A percentile compares a stretch with the other conserved stretches of the same genome.
phyloP scores from a whole-genome alignment of 768 basidiomycete species.

The Amanita inopinata region DNA sequence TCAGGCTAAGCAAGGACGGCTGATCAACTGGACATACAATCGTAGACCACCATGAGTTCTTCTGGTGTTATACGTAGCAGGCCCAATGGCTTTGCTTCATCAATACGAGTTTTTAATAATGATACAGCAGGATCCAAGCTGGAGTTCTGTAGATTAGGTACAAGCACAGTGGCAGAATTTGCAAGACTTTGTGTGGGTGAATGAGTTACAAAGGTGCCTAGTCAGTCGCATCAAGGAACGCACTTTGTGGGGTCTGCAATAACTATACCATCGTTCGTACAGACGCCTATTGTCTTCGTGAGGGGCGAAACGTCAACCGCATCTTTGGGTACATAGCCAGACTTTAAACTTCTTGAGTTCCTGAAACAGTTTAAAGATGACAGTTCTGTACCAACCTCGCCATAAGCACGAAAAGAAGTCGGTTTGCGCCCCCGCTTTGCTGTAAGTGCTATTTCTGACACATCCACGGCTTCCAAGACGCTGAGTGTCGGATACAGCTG shows the following conservation, averaged over 20 bases:
- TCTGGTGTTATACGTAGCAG: conserved; percentile 41
- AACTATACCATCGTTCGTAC: conserved; percentile 53
- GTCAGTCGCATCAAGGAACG: conserved; percentile 18
- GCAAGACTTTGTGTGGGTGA: conserved; percentile 24
- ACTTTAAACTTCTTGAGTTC: conserved; percentile 33
- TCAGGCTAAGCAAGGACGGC: conserved; percentile 3
- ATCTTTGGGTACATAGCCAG: conserved; percentile 64
- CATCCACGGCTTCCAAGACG: conserved; percentile 45
- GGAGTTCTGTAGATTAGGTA: conserved; percentile 49
- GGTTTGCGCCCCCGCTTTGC: conserved; percentile 25
- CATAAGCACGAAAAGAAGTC: conserved; percentile 49
- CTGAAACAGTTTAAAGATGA: neutral
- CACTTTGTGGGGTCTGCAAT: conserved; percentile 64
- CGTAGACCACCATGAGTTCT: conserved; percentile 67
- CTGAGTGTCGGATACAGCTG: conserved; percentile 46
- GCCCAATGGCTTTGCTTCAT: conserved; percentile 54
- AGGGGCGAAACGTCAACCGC: conserved; percentile 51
- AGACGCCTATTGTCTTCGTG: conserved; percentile 54
- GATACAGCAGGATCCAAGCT: conserved; percentile 29
- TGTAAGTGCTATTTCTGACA: conserved; percentile 26
- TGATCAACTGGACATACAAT: conserved; percentile 37
- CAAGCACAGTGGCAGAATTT: conserved; percentile 31
- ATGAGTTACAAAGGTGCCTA: neutral
- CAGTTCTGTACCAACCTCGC: conserved; percentile 38
- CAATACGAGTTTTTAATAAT: conserved; percentile 49